phyloP scores from a whole-genome alignment of 208 protist species.

The Trichomonas tenax region DNA sequence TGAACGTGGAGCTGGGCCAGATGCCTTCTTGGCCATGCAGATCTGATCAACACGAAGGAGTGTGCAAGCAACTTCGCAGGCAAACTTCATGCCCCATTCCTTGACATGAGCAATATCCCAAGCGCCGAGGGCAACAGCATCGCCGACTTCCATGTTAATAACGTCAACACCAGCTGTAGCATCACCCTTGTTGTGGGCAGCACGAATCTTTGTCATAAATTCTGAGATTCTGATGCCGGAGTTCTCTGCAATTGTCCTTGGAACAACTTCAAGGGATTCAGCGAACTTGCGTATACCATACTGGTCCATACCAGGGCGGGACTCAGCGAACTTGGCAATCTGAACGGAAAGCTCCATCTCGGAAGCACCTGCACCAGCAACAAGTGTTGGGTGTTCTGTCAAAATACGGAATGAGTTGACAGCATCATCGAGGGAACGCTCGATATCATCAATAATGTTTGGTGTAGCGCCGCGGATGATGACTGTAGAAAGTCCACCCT shows the following conservation, averaged over 20 bases:
- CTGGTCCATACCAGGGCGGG: slow-evolving; percentile 67
- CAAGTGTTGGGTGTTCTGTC: slow-evolving; percentile 64
- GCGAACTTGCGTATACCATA: slow-evolving; percentile 92
- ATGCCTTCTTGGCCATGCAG: background rate
- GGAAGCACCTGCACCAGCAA: slow-evolving; percentile 84
- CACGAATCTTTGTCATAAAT: no score
- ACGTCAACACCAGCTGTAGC: slow-evolving; percentile 72
- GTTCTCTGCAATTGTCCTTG: no score
- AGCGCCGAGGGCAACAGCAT: background rate
- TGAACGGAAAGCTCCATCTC: slow-evolving; percentile 77
- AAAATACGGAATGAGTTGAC: slow-evolving; percentile 96
- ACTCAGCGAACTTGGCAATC: no score
- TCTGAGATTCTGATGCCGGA: slow-evolving; percentile 88
- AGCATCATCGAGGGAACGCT: slow-evolving; percentile 69
- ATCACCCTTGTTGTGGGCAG: no score
- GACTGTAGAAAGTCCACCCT: no score
- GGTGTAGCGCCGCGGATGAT: no score
- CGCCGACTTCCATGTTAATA: background rate
- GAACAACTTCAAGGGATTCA: slow-evolving; percentile 77
- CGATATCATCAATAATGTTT: no score
- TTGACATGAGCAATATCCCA: no score
- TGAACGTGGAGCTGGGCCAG: background rate
- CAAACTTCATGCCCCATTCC: background rate
- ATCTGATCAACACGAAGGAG: no score
- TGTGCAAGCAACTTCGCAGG: background rate